Percentiles rank a stretch among this genome's conserved stretches.
phyloP scores from a whole-genome alignment of 176 grass and related monocot species.

The Lolium rigidum region DNA sequence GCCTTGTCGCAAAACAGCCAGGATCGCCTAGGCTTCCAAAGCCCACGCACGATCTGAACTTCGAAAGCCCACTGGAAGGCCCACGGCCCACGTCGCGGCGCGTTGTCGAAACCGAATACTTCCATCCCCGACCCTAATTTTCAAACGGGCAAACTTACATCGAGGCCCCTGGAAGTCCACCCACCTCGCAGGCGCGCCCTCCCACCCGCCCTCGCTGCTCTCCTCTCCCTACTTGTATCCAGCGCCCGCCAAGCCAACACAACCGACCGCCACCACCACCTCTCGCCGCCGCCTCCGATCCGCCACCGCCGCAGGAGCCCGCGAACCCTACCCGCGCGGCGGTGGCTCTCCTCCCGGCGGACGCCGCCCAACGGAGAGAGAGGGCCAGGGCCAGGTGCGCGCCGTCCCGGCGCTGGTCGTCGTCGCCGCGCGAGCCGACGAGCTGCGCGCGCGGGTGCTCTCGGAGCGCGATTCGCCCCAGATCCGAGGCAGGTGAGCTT shows the following conservation, averaged over 20 bases:
- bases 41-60: no score
- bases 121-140: conserved; percentile 39
- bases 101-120: neutral
- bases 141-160: conserved; percentile 43
- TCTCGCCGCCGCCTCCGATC: conserved; percentile 29
- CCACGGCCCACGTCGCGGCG: neutral
- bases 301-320: neutral
- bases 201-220: neutral
- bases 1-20: no score
- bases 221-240: conserved; percentile 33
- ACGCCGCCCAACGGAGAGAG: neutral
- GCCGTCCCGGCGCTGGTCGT: neutral
- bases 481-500: conserved; percentile 55
- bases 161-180: conserved; percentile 23
- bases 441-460: neutral
- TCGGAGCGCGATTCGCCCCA: conserved; percentile 25
- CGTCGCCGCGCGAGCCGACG: neutral
- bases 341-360: neutral
- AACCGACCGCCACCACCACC: conserved; percentile 12
- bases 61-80: no score
- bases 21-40: no score
- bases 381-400: neutral
- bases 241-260: conserved; percentile 56
- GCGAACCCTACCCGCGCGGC: neutral
- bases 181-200: conserved; percentile 21